Base-by-base conservation (phyloP, 805 yeast genomes). In the Candida germanica region DNA sequence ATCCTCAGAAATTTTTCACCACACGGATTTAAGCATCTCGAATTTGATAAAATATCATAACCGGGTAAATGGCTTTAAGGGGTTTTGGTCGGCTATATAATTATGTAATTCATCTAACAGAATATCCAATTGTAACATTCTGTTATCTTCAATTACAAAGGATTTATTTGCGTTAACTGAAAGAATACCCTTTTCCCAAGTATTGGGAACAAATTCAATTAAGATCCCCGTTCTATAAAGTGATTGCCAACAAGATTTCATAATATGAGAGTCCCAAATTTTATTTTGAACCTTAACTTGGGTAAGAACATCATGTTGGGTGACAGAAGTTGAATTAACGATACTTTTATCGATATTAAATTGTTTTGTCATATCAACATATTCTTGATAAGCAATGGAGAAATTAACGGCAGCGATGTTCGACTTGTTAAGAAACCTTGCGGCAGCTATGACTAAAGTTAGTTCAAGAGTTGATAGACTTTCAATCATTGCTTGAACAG, bases 331-430 rank as follows among this genome's bases (percentile, higher is more conserved):
- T 3, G 61, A 43, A 18, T 47, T 42, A 10, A 47, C 36, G 1
- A 59, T 47, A 5, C 58, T 47, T 4, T 60, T 41, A 17, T 66
- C 65, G 4, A 61, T 51, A 38, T 75, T 72, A 38, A 68, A 57
- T 0, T 51, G 43, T 36, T 73, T 71, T 29, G 79, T 66, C 67
- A 80, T 71, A 2, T 61, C 64, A n/a, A 53, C 51, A 56, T 87
- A 91, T 55, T 91, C 98, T 21, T 79, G 80, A 54, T 80, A 83
- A 0, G 81, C 83, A 39, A 87, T 60, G 46, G 84, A 85, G 58
- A 88, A 80, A 54, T 87, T 89, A 13, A 86, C 72, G n/a, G 69
- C 67, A 10, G 68, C 77, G 16, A 76, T 58, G 14, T 74, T 79
- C 19, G 69, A 69, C 47, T 80, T 83, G 33, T 75, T 66, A 16